phyloP scores from a whole-genome alignment of 176 grass and related monocot genomes.

The Calamus simplicifolius region DNA sequence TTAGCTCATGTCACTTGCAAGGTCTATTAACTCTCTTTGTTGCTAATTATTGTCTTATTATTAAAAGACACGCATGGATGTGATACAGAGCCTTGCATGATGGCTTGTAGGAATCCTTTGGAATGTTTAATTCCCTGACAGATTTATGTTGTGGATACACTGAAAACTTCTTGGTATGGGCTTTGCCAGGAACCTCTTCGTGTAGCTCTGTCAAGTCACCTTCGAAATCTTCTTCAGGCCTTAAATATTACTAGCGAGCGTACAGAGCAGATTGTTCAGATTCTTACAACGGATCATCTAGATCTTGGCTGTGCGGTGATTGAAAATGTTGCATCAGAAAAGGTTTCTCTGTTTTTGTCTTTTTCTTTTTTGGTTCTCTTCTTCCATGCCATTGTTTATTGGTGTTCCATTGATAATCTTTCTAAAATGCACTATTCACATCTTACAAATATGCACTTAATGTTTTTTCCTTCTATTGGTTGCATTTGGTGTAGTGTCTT shows the following conservation, averaged over 20 bases:
- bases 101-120: too few relatives aligned
- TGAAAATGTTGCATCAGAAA: constrained; percentile 85
- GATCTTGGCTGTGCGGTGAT: constrained; percentile 98
- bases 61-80: neutral
- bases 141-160: too few relatives aligned
- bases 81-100: too few relatives aligned
- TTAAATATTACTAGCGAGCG: constrained; percentile 67
- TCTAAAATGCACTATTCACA: too few relatives aligned
- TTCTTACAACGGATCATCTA: constrained; percentile 83
- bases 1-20: constrained; percentile 98
- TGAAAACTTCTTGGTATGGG: neutral
- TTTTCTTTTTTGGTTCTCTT: constrained; percentile 8
- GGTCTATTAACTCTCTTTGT: constrained; percentile 28
- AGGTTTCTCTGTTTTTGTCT: constrained; percentile 40
- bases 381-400: neutral
- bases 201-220: constrained; percentile 64
- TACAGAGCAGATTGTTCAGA: constrained; percentile 67
- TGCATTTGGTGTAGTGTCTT: too few relatives aligned
- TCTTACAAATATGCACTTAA: too few relatives aligned
- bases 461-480: too few relatives aligned
- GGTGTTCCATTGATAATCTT: too few relatives aligned
- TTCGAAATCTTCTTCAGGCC: constrained; percentile 71
- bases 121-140: too few relatives aligned
- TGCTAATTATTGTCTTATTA: neutral
- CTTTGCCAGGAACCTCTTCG: constrained; percentile 78